Evolutionary conservation across 225 moss, liverwort and hornwort genomes (phyloP).

Genomic region (Neckera pumila): DNA sequence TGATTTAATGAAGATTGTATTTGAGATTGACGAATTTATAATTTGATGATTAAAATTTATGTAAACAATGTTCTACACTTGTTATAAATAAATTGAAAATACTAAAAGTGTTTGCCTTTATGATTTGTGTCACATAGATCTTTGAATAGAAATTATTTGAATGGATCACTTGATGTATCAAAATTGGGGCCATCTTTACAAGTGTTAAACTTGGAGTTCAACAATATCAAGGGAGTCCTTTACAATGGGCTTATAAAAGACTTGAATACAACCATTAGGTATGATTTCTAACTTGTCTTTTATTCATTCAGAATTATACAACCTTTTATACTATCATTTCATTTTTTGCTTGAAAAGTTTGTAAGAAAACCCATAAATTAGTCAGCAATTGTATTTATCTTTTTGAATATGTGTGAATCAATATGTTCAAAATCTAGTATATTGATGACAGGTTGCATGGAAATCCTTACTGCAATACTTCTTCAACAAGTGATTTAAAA

Average conservation of each 20-base stretch:
- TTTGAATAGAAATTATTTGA: not conserved
- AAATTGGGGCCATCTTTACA: not conserved
- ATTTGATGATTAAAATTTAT: not conserved
- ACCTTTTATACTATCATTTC: not conserved
- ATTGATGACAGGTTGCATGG: not conserved
- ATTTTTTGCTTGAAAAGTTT: not conserved
- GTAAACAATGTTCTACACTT: too few relatives aligned
- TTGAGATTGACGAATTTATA: not conserved
- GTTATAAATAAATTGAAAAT: not conserved
- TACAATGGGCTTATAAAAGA: not conserved
- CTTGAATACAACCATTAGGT: not conserved
- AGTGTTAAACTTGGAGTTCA: not conserved
- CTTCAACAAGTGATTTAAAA: not conserved
- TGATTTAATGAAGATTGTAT: not conserved
- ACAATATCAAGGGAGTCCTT: not conserved
- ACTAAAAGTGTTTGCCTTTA: not conserved
- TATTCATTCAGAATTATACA: not conserved
- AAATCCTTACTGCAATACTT: not conserved
- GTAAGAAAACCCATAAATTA: not conserved
- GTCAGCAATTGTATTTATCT: not conserved
- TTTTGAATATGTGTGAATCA: not conserved
- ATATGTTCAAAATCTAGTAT: not conserved
- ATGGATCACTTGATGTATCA: not conserved
- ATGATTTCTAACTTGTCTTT: not conserved
- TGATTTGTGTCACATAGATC: not conserved